Evolutionary conservation across 2,329 filamentous ascomycete genomes (phyloP).

Genomic region (Colletotrichum sidae): DNA sequence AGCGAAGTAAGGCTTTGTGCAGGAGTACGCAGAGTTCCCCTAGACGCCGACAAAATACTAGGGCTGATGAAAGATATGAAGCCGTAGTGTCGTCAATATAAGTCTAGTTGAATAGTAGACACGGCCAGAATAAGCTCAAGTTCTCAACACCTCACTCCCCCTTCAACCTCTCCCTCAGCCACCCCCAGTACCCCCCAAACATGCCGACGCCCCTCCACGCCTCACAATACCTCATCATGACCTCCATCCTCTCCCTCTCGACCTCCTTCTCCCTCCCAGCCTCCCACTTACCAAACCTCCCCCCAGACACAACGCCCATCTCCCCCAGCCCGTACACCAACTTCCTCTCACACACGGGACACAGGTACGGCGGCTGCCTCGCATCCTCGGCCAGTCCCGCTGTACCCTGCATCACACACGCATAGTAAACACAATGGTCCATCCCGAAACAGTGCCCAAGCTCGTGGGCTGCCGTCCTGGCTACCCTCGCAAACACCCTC

Average conservation of each 20-base stretch:
- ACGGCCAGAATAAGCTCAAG: background rate
- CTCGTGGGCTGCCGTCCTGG: constrained; percentile 72
- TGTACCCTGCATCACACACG: constrained; percentile 73
- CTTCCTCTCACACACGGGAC: constrained; percentile 69
- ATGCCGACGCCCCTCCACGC: constrained; percentile 53
- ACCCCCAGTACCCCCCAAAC: constrained; percentile 59
- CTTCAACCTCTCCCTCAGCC: constrained; percentile 47
- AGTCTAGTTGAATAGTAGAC: background rate
- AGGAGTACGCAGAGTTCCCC: too few species aligned
- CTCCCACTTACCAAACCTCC: constrained; percentile 39
- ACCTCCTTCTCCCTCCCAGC: constrained; percentile 7
- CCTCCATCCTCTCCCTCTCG: constrained; percentile 36
- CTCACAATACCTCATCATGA: constrained; percentile 55
- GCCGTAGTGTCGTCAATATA: background rate
- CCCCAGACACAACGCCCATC: constrained; percentile 40
- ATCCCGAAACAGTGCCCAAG: constrained; percentile 76
- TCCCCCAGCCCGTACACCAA: constrained; percentile 50
- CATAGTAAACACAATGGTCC: constrained; percentile 74
- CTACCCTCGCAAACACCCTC: constrained; percentile 59
- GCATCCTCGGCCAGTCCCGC: constrained; percentile 67
- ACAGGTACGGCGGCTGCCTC: constrained; percentile 72
- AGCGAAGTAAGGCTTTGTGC: too few species aligned
- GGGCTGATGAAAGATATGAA: background rate
- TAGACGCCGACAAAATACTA: too few species aligned
- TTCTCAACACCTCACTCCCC: background rate